Base-by-base conservation (phyloP, 2,329 filamentous ascomycete genomes). In the Neoascochyta sp. region DNA sequence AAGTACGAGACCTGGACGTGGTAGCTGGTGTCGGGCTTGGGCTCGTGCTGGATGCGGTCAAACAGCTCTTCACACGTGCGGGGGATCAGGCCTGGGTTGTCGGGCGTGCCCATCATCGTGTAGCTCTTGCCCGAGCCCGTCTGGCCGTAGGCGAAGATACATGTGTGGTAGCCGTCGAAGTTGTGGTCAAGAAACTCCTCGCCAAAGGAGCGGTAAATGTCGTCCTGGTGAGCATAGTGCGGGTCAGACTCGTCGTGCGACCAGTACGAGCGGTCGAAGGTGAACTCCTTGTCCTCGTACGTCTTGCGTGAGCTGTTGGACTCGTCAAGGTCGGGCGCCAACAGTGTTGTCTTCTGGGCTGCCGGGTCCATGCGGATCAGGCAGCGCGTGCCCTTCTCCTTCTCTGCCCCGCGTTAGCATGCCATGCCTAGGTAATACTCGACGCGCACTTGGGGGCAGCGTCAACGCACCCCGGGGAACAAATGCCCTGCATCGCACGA, bases 131-230 rank as follows among this genome's bases (percentile, higher is more conserved):
- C 92, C 1, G 89, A 94, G 14, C 92, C 92, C 0, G 92, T 98
- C 70, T 98, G 92, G 8, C 92, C 92, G 56, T 98, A 96, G 39
- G 92, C 92, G 59, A 98, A 96, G 49, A 98, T 98, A 64, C 92
- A 98, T 0, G 92, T 98, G 66, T 98, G 90, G 68, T 98, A 98
- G 43, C 92, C 92, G 60, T 95, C 89, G 54, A 98, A 98, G 68
- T 98, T 98, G 74, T 98, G 92, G 64, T 98, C 92, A 41, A 98
- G 75, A 49, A 98, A 96, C 57, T 96, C 92, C 62, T 95, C 88
- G 32, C 92, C 92, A 14, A 98, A 75, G 36, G 83, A 84, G 55
- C 92, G 86, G 71, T 98, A 96, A 33, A 98, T 83, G 53, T 95
- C 86, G 52, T 88, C 86, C 62, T 98, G 92, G 39, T 83, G 76